These are phyloP conservation scores for Thuidium tamariscinum DNA, from an alignment of 225 moss, liverwort and hornwort species.

Conservation along the genomic window DNA sequence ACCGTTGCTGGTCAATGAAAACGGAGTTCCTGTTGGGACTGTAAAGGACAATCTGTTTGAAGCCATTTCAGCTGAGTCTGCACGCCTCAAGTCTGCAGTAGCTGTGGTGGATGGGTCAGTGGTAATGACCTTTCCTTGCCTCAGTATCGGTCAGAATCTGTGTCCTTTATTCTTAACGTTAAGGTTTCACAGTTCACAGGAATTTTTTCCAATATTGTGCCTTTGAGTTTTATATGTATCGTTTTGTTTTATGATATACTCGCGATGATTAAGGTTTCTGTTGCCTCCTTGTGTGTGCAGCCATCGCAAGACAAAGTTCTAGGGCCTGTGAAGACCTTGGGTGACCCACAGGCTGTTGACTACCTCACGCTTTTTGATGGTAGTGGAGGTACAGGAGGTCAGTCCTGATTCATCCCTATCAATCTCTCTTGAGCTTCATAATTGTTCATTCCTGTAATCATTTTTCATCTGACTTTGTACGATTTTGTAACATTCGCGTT, in stretches of 20 bases:
- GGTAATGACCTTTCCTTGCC: constrained; percentile 24
- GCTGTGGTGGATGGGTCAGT: constrained; percentile 63
- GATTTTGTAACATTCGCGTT: background rate
- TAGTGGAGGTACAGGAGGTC: constrained; percentile 37
- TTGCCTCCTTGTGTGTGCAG: constrained; percentile 6
- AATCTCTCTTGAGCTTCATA: background rate
- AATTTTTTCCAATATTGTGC: background rate
- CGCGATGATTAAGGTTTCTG: background rate
- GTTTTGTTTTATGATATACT: background rate
- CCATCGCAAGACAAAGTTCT: constrained; percentile 32
- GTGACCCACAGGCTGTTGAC: constrained; percentile 40
- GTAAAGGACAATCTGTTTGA: constrained; percentile 50
- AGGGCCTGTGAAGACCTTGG: constrained; percentile 40
- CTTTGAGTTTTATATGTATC: background rate
- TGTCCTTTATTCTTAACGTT: background rate
- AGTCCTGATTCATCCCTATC: background rate
- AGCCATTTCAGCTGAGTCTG: constrained; percentile 59
- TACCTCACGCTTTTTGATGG: constrained; percentile 49
- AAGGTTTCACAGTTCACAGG: background rate
- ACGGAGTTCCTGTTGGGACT: constrained; percentile 6
- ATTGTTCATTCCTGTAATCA: background rate
- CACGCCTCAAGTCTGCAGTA: constrained; percentile 44
- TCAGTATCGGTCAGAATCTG: background rate
- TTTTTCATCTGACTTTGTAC: background rate
- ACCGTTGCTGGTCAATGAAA: constrained; percentile 31